Percentiles rank a stretch among this genome's conserved stretches.
Conservation (phyloP, 768 basidiomycete species). For the Termitomyces sp. region DNA sequence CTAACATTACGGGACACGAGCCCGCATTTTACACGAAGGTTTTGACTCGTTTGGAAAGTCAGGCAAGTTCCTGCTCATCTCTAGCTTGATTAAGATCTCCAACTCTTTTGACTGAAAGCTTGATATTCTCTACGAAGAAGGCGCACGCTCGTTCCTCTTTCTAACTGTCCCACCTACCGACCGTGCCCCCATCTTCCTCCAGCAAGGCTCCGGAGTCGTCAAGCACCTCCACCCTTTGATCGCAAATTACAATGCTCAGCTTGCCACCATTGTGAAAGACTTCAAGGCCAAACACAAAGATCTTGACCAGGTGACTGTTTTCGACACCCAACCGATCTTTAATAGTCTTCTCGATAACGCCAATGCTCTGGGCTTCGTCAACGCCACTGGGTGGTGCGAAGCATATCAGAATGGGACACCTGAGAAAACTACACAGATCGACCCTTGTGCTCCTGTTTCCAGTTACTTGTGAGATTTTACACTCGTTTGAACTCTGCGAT, state of each 20-base stretch:
- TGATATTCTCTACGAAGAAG: conserved; percentile 39
- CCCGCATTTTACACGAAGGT: conserved; percentile 28
- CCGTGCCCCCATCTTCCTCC: conserved; percentile 40
- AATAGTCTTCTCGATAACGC: conserved; percentile 51
- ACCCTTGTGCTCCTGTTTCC: conserved; percentile 55
- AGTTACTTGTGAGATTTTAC: conserved; percentile 51
- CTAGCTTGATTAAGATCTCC: neutral
- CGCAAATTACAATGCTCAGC: conserved; percentile 45
- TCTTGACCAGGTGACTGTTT: conserved; percentile 39
- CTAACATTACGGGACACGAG: conserved; percentile 27
- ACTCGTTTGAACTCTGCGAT: neutral
- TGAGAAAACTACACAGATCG: conserved; percentile 43
- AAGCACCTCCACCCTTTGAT: conserved; percentile 30
- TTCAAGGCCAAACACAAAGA: conserved; percentile 38
- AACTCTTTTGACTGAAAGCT: conserved; percentile 24
- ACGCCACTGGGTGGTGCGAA: conserved; percentile 51
- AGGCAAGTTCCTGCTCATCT: conserved; percentile 16
- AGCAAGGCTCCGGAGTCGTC: conserved; percentile 32
- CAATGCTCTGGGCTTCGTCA: conserved; percentile 48
- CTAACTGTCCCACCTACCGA: conserved; percentile 58
- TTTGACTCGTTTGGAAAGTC: conserved; percentile 26
- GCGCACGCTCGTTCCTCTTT: conserved; percentile 57
- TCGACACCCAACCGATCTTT: conserved; percentile 54
- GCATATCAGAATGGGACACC: conserved; percentile 57
- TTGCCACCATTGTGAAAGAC: conserved; percentile 26